A percentile compares a stretch with the other conserved stretches of the same genome.
Evolutionary conservation across 768 basidiomycete genomes (phyloP).

Genomic region (Filobasidium floriforme): DNA sequence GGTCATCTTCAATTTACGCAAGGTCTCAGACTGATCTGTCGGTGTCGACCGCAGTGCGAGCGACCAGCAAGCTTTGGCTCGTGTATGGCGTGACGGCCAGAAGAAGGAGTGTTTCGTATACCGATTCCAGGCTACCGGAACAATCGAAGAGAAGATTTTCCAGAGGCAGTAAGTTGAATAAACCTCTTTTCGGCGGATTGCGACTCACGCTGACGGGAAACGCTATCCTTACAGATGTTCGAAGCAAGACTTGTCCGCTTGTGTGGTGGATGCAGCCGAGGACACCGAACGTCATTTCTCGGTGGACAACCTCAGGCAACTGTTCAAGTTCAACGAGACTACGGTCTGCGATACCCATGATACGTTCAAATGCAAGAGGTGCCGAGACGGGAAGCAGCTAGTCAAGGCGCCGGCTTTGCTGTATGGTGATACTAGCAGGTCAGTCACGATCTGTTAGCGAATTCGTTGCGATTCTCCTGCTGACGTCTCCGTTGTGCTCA

Average conservation of each 20-base stretch:
- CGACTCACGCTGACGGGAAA: neutral
- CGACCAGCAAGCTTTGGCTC: conserved; percentile 94
- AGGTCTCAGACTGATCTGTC: neutral
- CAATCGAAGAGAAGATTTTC: conserved; percentile 98
- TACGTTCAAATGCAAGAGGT: conserved; percentile 71
- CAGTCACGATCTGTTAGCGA: conserved; percentile 46
- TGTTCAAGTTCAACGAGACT: conserved; percentile 82
- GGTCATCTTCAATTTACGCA: neutral
- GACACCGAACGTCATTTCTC: conserved; percentile 94
- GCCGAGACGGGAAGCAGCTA: conserved; percentile 73
- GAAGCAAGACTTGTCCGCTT: conserved; percentile 92
- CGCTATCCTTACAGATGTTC: conserved; percentile 46
- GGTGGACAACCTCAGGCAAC: conserved; percentile 71
- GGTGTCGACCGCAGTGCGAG: conserved; percentile 56
- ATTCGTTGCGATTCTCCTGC: neutral
- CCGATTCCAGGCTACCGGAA: conserved; percentile 92
- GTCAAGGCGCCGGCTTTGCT: conserved; percentile 76
- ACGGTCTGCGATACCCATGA: conserved; percentile 92
- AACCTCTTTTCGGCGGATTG: neutral
- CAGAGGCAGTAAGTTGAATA: conserved; percentile 67
- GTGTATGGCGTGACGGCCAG: conserved; percentile 98
- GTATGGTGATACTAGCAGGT: conserved; percentile 97
- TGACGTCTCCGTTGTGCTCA: conserved; percentile 40
- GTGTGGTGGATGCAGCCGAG: conserved; percentile 96
- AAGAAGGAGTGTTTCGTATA: conserved; percentile 99